Evolutionary conservation across 2,329 filamentous ascomycete genomes (phyloP).

Genomic region (Stagonosporopsis chrysanthemi): DNA sequence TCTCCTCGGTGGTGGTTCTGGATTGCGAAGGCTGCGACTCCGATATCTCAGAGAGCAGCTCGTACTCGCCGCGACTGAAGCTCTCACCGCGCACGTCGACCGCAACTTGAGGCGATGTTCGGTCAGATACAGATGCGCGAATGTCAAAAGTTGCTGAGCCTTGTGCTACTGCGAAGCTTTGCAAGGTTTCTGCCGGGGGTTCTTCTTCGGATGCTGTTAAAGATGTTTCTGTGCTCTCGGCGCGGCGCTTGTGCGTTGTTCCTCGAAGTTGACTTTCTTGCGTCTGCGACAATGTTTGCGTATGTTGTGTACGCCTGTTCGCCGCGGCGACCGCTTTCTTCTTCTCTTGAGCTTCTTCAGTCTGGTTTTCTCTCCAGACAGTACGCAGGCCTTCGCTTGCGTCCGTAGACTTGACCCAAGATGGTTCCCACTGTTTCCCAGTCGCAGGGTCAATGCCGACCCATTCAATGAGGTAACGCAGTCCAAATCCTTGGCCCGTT

Average conservation of each 20-base stretch:
- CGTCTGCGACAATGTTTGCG: not conserved
- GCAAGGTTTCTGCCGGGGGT: not conserved
- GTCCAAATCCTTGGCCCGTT: conserved; percentile 29
- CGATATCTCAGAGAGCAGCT: conserved; percentile 5
- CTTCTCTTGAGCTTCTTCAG: conserved; percentile 6
- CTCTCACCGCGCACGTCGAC: conserved; percentile 7
- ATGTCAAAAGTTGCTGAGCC: not conserved
- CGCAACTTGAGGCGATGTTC: conserved; percentile 3
- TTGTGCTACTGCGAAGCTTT: not conserved
- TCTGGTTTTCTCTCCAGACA: conserved; percentile 35
- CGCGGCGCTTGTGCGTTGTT: not conserved
- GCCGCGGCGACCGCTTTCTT: not conserved
- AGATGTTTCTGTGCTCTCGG: conserved; percentile 2
- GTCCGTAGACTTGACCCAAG: conserved; percentile 58
- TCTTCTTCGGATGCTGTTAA: not conserved
- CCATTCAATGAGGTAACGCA: conserved; percentile 65
- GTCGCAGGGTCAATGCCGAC: conserved; percentile 57
- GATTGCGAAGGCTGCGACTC: conserved; percentile 5
- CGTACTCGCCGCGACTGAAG: conserved; percentile 3
- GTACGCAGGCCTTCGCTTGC: conserved; percentile 46
- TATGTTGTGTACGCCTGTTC: not conserved
- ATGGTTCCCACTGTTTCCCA: conserved; percentile 57
- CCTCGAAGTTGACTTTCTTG: conserved; percentile 1
- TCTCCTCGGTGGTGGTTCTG: conserved; percentile 7
- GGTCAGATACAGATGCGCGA: not conserved